Percentiles rank a stretch among this genome's conserved stretches.
Conservation (phyloP, 2,329 filamentous ascomycete species). For the Epichloe elymi region DNA sequence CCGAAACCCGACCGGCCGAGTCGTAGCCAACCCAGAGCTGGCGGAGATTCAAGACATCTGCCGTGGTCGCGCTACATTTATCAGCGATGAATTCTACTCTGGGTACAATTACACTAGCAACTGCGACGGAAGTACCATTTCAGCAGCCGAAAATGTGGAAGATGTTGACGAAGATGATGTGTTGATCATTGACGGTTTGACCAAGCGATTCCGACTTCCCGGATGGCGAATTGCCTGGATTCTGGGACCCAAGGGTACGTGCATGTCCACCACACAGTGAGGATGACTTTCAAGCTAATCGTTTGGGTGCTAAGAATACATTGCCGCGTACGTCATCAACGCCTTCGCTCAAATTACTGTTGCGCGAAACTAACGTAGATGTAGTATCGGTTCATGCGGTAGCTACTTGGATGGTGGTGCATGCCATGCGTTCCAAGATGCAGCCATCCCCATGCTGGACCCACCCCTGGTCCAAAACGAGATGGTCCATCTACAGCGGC, state of each 20-base stretch:
- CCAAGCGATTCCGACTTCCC: slow-evolving; percentile 90
- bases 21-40: slow-evolving; percentile 73
- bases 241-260: slow-evolving; percentile 63
- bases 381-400: slow-evolving; percentile 70
- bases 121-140: slow-evolving; percentile 84
- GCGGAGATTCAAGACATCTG: slow-evolving; percentile 88
- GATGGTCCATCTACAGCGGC: slow-evolving; percentile 77
- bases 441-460: slow-evolving; percentile 85
- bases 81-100: slow-evolving; percentile 94
- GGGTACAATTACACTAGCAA: slow-evolving; percentile 92
- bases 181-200: slow-evolving; percentile 87
- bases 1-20: slow-evolving; percentile 82
- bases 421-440: slow-evolving; percentile 92
- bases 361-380: slow-evolving; percentile 1
- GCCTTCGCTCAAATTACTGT: background rate
- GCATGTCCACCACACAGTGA: background rate
- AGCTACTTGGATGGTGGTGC: slow-evolving; percentile 91
- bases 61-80: slow-evolving; percentile 76
- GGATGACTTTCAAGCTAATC: background rate
- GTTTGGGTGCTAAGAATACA: slow-evolving; percentile 50
- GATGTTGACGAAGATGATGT: slow-evolving; percentile 87
- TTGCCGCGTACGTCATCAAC: slow-evolving; percentile 50
- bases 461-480: slow-evolving; percentile 66
- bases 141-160: slow-evolving; percentile 75
- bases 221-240: slow-evolving; percentile 98